phyloP scores from a whole-genome alignment of 2,329 filamentous ascomycete species.

The Trichoderma endophyticum region DNA sequence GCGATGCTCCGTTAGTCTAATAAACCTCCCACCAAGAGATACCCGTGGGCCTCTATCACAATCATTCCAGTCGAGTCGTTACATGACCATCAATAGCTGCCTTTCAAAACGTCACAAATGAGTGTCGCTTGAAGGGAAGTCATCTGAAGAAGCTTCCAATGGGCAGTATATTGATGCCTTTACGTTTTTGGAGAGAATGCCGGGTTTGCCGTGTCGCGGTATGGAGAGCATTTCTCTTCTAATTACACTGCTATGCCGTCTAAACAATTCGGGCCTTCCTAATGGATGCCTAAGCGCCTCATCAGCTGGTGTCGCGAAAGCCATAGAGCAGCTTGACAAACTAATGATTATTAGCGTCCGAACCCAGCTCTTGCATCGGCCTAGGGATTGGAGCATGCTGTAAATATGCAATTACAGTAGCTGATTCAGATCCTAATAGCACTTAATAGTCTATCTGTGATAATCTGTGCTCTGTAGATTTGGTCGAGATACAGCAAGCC shows the following conservation, averaged over 20 bases:
- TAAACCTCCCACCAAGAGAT: background rate
- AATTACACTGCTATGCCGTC: slow-evolving; percentile 1
- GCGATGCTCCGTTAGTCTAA: background rate
- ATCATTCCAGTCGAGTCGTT: background rate
- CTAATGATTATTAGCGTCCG: background rate
- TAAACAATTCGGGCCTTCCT: background rate
- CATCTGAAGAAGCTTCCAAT: background rate
- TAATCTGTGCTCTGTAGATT: background rate
- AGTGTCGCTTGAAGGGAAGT: background rate
- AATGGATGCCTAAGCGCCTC: background rate
- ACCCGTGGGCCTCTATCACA: background rate
- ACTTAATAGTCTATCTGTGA: background rate
- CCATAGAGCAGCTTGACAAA: background rate
- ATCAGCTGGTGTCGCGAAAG: background rate
- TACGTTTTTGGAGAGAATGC: background rate
- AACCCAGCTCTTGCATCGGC: background rate
- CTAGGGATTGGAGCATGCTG: background rate
- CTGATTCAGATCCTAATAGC: background rate
- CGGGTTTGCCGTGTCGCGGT: background rate
- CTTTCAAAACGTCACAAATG: background rate
- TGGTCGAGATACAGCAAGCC: background rate
- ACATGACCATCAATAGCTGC: background rate
- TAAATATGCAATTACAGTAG: background rate
- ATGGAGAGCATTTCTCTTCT: background rate
- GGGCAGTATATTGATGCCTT: background rate